Percentiles rank a stretch among this genome's conserved stretches.
These are phyloP conservation scores for Microcyclospora pomicola DNA, from an alignment of 2,329 filamentous ascomycete genomes.

Conservation along the genomic window DNA sequence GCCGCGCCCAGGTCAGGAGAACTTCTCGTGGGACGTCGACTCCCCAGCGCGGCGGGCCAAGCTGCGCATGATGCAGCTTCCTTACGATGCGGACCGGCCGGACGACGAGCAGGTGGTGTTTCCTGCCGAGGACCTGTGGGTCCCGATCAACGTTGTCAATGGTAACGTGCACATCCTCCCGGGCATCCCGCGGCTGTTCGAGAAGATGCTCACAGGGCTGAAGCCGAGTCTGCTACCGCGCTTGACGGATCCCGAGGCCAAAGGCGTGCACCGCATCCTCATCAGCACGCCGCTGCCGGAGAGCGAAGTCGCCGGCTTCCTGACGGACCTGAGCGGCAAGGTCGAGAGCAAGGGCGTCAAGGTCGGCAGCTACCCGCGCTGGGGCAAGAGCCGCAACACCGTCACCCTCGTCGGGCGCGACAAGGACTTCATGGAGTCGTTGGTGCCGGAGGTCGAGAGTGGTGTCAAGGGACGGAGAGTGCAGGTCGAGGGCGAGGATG, in stretches of 20 bases:
- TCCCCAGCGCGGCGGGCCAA: conserved; percentile 67
- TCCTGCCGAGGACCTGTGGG: conserved; percentile 71
- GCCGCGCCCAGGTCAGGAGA: conserved; percentile 55
- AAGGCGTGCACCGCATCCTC: conserved; percentile 62
- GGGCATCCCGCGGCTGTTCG: conserved; percentile 75
- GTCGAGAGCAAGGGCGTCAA: conserved; percentile 70
- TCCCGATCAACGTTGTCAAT: conserved; percentile 77
- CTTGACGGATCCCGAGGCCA: conserved; percentile 64
- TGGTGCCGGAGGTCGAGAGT: conserved; percentile 64
- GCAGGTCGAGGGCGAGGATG: conserved; percentile 49
- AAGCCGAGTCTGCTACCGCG: conserved; percentile 58
- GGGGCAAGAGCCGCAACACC: conserved; percentile 77
- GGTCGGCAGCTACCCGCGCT: conserved; percentile 87
- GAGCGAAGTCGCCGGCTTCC: conserved; percentile 67
- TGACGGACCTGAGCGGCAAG: conserved; percentile 63
- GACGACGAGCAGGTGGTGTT: conserved; percentile 64
- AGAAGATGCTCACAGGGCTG: conserved; percentile 61
- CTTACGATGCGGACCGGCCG: conserved; percentile 51
- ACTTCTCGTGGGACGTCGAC: conserved; percentile 74
- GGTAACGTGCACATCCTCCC: conserved; percentile 89
- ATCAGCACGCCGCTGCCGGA: conserved; percentile 82
- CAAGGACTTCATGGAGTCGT: conserved; percentile 58
- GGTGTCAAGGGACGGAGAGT: conserved; percentile 63
- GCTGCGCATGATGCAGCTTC: conserved; percentile 80
- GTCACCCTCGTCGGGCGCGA: conserved; percentile 77